Percentiles rank a stretch among this genome's conserved stretches.
phyloP scores from a whole-genome alignment of 371 early-diverging fungal species.

The Mucor racemosus region DNA sequence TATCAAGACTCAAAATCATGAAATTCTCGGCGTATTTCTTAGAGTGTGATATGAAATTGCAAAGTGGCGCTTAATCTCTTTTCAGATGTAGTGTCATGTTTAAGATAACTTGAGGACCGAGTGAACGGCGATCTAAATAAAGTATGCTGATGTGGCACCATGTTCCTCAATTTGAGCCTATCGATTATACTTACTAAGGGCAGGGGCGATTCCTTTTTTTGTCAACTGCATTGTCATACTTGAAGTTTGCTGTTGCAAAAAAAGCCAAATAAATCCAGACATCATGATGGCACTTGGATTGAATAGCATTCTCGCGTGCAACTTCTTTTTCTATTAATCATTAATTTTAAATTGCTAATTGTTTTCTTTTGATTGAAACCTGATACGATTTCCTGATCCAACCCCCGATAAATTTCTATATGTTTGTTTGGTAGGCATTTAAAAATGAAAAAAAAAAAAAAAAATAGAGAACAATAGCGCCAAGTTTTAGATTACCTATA shows the following conservation, averaged over 20 bases:
- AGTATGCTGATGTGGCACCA: constrained; percentile 2
- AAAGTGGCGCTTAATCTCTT: neutral
- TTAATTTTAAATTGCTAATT: neutral
- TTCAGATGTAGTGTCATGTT: neutral
- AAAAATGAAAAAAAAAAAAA: neutral
- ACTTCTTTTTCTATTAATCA: no score
- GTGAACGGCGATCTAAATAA: constrained; percentile 2
- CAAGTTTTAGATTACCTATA: neutral
- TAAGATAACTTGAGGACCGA: neutral
- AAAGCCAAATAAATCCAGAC: no score
- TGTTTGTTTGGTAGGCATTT: neutral
- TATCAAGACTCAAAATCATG: neutral
- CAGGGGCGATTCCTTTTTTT: neutral
- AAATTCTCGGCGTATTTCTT: neutral
- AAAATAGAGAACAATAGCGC: neutral
- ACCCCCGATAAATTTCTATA: neutral
- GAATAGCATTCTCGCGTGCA: no score
- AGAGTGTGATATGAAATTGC: no score
- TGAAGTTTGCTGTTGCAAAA: neutral
- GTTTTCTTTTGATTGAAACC: neutral
- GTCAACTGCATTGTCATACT: neutral
- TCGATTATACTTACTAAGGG: neutral
- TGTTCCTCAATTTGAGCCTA: neutral
- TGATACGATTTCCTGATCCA: neutral
- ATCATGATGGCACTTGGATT: no score